A percentile compares a stretch with the other conserved stretches of the same genome.
These are phyloP conservation scores for Phytophthora multivora DNA, from an alignment of 352 stramenopile species.

Conservation along the genomic window DNA sequence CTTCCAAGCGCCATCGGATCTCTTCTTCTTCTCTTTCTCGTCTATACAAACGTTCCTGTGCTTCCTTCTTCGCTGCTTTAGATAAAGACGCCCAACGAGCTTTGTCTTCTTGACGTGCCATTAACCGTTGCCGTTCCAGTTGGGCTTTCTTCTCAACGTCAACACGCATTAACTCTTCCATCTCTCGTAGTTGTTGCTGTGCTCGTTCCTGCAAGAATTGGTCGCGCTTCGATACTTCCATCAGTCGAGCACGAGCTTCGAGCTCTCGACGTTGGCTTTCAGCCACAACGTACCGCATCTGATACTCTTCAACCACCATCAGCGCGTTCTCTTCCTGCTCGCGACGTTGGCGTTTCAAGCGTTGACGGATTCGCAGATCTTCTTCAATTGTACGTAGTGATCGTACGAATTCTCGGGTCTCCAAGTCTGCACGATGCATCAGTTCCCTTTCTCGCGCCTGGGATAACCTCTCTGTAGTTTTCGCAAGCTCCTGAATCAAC, in stretches of 20 bases:
- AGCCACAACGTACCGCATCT: conserved; percentile 53
- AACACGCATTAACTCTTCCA: conserved; percentile 18
- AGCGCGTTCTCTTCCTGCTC: conserved; percentile 51
- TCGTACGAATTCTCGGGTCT: conserved; percentile 55
- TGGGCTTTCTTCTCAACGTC: conserved; percentile 36
- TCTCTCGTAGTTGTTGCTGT: conserved; percentile 36
- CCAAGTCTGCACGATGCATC: conserved; percentile 54
- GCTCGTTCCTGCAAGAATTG: conserved; percentile 36
- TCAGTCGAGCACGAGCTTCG: conserved; percentile 30
- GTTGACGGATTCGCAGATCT: conserved; percentile 39
- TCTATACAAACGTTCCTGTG: conserved; percentile 19
- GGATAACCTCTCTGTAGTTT: conserved; percentile 41
- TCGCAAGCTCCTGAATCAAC: conserved; percentile 20
- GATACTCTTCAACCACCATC: conserved; percentile 68
- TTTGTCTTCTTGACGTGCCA: conserved; percentile 31
- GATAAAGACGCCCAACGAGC: conserved; percentile 20
- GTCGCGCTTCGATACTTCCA: conserved; percentile 46
- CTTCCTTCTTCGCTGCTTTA: conserved; percentile 21
- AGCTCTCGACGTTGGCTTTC: conserved; percentile 43
- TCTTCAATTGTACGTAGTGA: conserved; percentile 36
- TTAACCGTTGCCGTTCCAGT: conserved; percentile 29
- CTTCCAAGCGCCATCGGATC: conserved; percentile 21
- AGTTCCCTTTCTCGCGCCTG: conserved; percentile 34
- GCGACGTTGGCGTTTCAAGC: conserved; percentile 31
- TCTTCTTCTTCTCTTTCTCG: conserved; percentile 29